Evolutionary conservation across 169 alveolate species (phyloP), one percentile per base, ranked within the genome.

Genomic region (Plasmodium malariae): DNA sequence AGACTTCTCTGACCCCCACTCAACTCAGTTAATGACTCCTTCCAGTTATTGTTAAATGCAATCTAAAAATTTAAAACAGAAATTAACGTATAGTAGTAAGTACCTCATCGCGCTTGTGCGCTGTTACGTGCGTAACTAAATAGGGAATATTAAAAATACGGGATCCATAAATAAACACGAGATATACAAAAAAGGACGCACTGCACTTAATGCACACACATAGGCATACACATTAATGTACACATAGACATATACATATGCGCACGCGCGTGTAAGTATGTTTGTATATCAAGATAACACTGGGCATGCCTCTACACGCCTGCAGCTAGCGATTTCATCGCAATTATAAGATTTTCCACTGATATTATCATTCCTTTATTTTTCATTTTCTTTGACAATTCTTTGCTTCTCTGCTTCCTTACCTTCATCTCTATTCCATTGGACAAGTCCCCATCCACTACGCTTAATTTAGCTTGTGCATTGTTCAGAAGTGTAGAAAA

Each of bases 1-100:
- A 99, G 95, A 60, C 99, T 97, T 69, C 99, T 94, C 93, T 98
- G 98, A 1, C 99, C 99, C 37, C 99, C 99, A 34, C 97, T 94
- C 26, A 96, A 92, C 74, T 96, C 98, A 37, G 96, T 71, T 34
- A 98, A 95, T 21, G 98, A 95, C 45, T 96, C 97, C 92, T 98
- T 97, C 99, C 99, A 98, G 34, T 93, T 94, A 11, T 95, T 95
- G 63, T 96, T 97, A 73, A 98, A 96, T 0, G 98, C 98, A n/a
- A 98, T 98, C 92, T 92, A 91, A 40, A 96, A 74, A n/a, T n/a
- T n/a, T n/a, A n/a, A n/a, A n/a, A n/a, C n/a, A n/a, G n/a, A n/a
- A n/a, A 74, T 94, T 96, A 19, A 96, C 88, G 34, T 98, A 59
- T 6, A 40, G 51, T 11, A 5, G 11, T 40, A 40, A 40, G 11